These are phyloP conservation scores for Solanum tacnaense DNA, from an alignment of 257 asterid species.

Conservation along the genomic window DNA sequence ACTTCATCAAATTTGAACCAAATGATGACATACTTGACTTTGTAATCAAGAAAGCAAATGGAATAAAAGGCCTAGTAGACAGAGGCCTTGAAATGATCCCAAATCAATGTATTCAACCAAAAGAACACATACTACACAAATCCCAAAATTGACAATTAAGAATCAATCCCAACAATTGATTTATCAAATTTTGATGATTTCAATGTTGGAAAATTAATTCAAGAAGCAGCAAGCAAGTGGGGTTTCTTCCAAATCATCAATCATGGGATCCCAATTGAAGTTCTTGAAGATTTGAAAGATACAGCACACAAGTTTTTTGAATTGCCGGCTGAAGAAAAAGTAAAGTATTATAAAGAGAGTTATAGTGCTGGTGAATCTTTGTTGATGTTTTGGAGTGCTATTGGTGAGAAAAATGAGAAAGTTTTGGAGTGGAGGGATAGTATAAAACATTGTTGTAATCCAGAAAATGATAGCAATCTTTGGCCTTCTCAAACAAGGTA, in stretches of 20 bases:
- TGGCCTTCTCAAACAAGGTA: background rate
- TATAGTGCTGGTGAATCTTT: constrained; percentile 20
- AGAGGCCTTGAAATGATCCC: constrained; percentile 19
- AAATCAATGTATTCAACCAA: constrained; percentile 14
- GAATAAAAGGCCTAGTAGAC: constrained; percentile 33
- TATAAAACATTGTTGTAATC: constrained; percentile 23
- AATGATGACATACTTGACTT: constrained; percentile 20
- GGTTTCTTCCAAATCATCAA: constrained; percentile 48
- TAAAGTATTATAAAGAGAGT: constrained; percentile 27
- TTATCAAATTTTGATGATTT: constrained; percentile 27
- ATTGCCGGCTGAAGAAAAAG: constrained; percentile 36
- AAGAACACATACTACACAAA: background rate
- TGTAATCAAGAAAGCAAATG: constrained; percentile 27
- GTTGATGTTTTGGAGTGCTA: background rate
- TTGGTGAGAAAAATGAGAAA: constrained; percentile 1
- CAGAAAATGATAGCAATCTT: background rate
- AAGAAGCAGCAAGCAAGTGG: constrained; percentile 31
- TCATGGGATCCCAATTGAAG: constrained; percentile 37
- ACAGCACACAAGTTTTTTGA: constrained; percentile 31
- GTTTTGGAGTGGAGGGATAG: constrained; percentile 44
- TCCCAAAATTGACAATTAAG: background rate
- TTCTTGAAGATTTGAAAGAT: constrained; percentile 27
- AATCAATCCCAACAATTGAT: constrained; percentile 41
- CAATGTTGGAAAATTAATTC: constrained; percentile 11
- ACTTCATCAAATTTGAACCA: background rate